A percentile compares a stretch with the other conserved stretches of the same genome.
These are phyloP conservation scores for Sporothrix pseudoabietina DNA, from an alignment of 2,329 filamentous ascomycete genomes.

Conservation along the genomic window DNA sequence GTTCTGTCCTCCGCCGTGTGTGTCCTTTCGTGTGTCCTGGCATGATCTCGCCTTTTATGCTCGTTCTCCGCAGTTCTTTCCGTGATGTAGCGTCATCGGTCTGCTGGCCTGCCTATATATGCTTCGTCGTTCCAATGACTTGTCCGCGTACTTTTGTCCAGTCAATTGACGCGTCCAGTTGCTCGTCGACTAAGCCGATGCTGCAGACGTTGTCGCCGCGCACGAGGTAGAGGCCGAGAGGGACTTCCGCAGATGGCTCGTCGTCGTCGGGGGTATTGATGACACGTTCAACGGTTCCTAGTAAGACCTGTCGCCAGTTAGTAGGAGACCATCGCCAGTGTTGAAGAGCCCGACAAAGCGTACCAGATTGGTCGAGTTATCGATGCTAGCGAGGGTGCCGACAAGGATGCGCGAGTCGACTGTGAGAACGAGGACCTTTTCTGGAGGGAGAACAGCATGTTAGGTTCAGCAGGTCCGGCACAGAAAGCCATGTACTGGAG, in stretches of 20 bases:
- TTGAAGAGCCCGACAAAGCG: not conserved
- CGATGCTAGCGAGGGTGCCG: slow-evolving; percentile 80
- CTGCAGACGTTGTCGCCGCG: slow-evolving; percentile 93
- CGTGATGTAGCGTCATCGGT: not conserved
- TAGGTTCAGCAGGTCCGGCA: not conserved
- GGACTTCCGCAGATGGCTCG: slow-evolving; percentile 76
- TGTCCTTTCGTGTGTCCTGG: not conserved
- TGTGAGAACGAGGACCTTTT: slow-evolving; percentile 89
- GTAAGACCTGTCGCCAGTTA: slow-evolving; percentile 63
- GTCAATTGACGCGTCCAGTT: slow-evolving; percentile 85
- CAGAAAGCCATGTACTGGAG: not conserved
- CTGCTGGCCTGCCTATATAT: slow-evolving; percentile 48
- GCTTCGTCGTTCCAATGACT: slow-evolving; percentile 82
- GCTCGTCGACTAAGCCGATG: slow-evolving; percentile 86
- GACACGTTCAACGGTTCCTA: slow-evolving; percentile 81
- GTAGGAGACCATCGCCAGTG: not conserved
- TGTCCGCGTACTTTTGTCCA: slow-evolving; percentile 88
- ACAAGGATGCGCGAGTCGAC: slow-evolving; percentile 85
- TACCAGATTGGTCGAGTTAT: slow-evolving; percentile 88
- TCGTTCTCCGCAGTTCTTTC: too few relatives aligned
- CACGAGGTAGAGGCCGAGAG: slow-evolving; percentile 86
- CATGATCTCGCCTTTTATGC: not conserved
- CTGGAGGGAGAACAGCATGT: slow-evolving; percentile 49
- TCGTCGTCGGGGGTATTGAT: slow-evolving; percentile 83
- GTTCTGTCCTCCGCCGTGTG: not conserved